These are phyloP conservation scores for Hymenoscyphus linearis DNA, from an alignment of 2,329 filamentous ascomycete genomes.

Conservation along the genomic window DNA sequence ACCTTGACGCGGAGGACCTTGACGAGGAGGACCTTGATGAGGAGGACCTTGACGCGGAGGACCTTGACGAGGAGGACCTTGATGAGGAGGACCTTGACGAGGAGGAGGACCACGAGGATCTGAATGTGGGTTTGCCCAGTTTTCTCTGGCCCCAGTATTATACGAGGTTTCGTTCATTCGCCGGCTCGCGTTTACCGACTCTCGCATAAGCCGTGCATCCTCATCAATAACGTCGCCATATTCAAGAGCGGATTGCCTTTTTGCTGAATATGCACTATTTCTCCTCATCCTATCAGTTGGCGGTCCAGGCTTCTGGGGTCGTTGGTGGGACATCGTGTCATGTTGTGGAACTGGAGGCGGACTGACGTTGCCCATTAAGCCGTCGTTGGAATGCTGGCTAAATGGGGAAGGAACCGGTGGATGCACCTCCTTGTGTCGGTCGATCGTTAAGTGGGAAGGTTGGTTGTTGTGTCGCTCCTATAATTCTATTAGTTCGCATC, in stretches of 20 bases:
- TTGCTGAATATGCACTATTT: constrained; percentile 26
- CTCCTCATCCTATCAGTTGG: constrained; percentile 25
- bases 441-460: constrained; percentile 27
- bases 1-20: constrained; percentile 5
- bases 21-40: constrained; percentile 10
- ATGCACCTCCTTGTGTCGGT: constrained; percentile 25
- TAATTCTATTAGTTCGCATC: background rate
- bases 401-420: constrained; percentile 22
- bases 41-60: too few relatives aligned
- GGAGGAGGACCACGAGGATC: background rate
- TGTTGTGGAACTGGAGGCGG: constrained; percentile 20
- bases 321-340: constrained; percentile 7
- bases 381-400: constrained; percentile 29
- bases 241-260: constrained; percentile 27
- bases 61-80: too few relatives aligned
- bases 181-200: constrained; percentile 29
- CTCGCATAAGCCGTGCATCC: constrained; percentile 30
- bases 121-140: constrained; percentile 25
- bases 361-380: constrained; percentile 28
- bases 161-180: constrained; percentile 23
- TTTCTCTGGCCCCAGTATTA: constrained; percentile 21
- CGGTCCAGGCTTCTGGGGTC: constrained; percentile 17
- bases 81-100: too few relatives aligned
- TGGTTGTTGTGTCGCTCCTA: constrained; percentile 13
- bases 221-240: constrained; percentile 29